These are phyloP conservation scores for Gossypium anomalum DNA, from an alignment of 345 rosid genomes.

Conservation along the genomic window DNA sequence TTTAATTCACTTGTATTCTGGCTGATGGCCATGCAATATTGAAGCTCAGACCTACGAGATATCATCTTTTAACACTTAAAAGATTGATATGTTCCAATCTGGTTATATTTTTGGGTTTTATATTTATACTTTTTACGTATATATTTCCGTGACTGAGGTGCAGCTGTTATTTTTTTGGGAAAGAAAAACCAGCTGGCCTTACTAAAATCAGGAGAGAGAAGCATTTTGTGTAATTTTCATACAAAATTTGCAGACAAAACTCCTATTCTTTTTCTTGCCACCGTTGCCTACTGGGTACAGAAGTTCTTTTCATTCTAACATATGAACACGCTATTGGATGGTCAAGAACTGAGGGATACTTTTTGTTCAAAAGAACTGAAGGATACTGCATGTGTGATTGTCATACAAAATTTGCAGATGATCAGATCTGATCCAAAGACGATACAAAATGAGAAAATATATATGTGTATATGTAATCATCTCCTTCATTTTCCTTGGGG, in stretches of 20 bases:
- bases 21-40: too few relatives aligned
- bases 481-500: background rate
- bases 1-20: background rate
- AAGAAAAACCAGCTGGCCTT: too few relatives aligned
- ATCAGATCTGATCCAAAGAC: background rate
- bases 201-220: too few relatives aligned
- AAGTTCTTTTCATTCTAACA: background rate
- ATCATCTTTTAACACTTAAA: background rate
- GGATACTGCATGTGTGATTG: background rate
- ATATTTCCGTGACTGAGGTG: background rate
- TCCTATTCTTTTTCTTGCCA: background rate
- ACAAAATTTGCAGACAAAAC: too few relatives aligned
- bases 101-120: background rate
- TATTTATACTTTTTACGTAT: background rate
- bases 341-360: background rate
- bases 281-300: background rate
- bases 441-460: background rate
- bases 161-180: background rate
- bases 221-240: too few relatives aligned
- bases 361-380: too few relatives aligned
- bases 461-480: background rate
- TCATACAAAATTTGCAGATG: background rate
- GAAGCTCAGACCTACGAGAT: too few relatives aligned
- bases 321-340: background rate
- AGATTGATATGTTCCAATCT: background rate